These are phyloP conservation scores for Colletotrichum theobromicola DNA, from an alignment of 2,329 filamentous ascomycete species.

Conservation along the genomic window DNA sequence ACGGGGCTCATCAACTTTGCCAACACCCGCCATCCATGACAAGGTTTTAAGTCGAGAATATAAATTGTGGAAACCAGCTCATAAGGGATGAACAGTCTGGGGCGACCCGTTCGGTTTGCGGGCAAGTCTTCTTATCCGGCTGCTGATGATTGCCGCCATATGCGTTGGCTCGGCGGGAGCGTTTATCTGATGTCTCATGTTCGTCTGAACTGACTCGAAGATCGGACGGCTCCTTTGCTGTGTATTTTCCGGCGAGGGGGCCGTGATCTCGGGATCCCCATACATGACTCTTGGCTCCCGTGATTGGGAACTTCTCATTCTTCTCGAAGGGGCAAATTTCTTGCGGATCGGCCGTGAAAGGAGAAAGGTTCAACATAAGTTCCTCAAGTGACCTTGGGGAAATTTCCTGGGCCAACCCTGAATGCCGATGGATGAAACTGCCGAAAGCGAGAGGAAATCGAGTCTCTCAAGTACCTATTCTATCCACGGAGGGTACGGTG, in stretches of 20 bases:
- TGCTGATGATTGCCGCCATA: neutral
- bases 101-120: neutral
- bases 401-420: neutral
- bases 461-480: neutral
- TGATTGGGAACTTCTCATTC: neutral
- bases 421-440: neutral
- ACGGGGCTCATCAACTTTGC: neutral
- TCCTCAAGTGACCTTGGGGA: neutral
- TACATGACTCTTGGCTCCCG: neutral
- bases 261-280: neutral
- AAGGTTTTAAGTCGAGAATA: neutral
- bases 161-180: neutral
- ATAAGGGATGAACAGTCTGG: neutral
- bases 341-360: neutral
- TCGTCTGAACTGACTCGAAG: constrained; percentile 11
- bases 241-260: neutral
- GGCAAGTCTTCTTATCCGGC: neutral
- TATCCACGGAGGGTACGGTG: neutral
- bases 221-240: neutral
- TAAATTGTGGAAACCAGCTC: neutral
- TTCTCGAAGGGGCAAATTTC: neutral
- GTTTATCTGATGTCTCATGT: neutral
- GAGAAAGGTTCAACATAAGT: neutral
- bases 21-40: constrained; percentile 5
- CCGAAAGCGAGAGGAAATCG: neutral